phyloP scores from a whole-genome alignment of 495 filamentous ascomycete species.

The Penicillium ucsense region DNA sequence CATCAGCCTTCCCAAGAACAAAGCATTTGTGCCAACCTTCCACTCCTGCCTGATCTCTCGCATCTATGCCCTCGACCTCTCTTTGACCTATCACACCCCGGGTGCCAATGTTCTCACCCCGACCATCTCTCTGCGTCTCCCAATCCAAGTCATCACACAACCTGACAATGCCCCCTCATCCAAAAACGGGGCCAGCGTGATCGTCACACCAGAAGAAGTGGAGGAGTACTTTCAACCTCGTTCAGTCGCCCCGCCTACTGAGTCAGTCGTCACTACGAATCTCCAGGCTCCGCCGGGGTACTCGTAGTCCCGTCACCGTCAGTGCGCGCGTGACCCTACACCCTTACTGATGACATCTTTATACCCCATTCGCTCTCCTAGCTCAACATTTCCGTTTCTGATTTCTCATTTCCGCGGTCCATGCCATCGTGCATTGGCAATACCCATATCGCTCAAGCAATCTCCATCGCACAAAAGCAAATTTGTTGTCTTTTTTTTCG shows the following conservation, averaged over 20 bases:
- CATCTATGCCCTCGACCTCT: conserved; percentile 64
- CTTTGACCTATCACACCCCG: conserved; percentile 49
- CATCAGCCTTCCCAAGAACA: conserved; percentile 59
- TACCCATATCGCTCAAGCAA: too few relatives aligned
- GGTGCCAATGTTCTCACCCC: conserved; percentile 43
- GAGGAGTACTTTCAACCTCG: conserved; percentile 32
- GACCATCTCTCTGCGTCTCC: conserved; percentile 55
- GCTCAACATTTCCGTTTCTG: too few relatives aligned
- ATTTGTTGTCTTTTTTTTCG: too few relatives aligned
- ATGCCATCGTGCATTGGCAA: too few relatives aligned
- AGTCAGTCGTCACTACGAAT: conserved; percentile 7
- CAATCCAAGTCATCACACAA: conserved; percentile 58
- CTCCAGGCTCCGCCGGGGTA: conserved; percentile 12
- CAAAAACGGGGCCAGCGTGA: conserved; percentile 11
- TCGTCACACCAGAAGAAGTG: conserved; percentile 27
- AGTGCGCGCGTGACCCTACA: too few relatives aligned
- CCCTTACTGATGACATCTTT: too few relatives aligned
- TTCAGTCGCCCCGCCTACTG: conserved; percentile 13
- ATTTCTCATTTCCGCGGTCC: too few relatives aligned
- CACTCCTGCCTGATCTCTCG: conserved; percentile 67
- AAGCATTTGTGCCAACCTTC: conserved; percentile 46
- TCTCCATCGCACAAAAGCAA: too few relatives aligned
- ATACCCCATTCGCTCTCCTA: too few relatives aligned
- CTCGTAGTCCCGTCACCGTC: conserved; percentile 4
- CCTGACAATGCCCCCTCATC: conserved; percentile 8